Base-by-base conservation (phyloP, 257 asterid species). In the Solanum sejunctum region DNA sequence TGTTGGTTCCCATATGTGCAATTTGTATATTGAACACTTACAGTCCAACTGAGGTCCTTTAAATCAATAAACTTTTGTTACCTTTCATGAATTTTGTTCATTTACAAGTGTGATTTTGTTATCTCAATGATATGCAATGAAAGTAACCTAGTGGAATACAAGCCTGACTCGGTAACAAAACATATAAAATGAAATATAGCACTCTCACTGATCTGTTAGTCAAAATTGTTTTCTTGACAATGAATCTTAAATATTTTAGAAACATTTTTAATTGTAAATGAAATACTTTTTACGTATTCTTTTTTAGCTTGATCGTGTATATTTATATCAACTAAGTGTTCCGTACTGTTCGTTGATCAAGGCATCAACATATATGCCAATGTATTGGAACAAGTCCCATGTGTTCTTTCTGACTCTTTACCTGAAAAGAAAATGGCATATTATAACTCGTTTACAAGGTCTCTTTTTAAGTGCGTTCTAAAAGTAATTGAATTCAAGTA, bases 1-100 rank as follows among this genome's bases (percentile, higher is more conserved):
- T 12, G 45, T 75, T 75, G 82, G 81, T 75, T 47, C 81, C 87
- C 86, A 51, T 51, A 45, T 84, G 4, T 45, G 69, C 67, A 18
- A 82, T 52, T 71, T 75, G 67, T 86, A 82, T 86, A 82, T 75
- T 85, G 23, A 73, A 16, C 43, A 78, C 84, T 45, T 70, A 23
- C 66, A 32, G 83, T 32, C 56, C 60, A 23, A 49, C 21, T 49
- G 61, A 23, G 61, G 52, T 57, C 21, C 36, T 32, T 82, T 18
- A 66, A 77, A 75, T 80, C 52, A 84, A 45, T 69, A 82, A 73
- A 84, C 54, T n/a, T 4, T 51, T 32, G 20, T 69, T 63, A 52
- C 52, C 21, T 51, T 82, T 12, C 32, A 82, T 55, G 79, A 70
- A 39, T 28, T 11, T 20, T 17, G 16, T 28, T 63, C 28, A 64